Evolutionary conservation across 441 rosid species (phyloP).

Genomic region (Adansonia grandidieri): DNA sequence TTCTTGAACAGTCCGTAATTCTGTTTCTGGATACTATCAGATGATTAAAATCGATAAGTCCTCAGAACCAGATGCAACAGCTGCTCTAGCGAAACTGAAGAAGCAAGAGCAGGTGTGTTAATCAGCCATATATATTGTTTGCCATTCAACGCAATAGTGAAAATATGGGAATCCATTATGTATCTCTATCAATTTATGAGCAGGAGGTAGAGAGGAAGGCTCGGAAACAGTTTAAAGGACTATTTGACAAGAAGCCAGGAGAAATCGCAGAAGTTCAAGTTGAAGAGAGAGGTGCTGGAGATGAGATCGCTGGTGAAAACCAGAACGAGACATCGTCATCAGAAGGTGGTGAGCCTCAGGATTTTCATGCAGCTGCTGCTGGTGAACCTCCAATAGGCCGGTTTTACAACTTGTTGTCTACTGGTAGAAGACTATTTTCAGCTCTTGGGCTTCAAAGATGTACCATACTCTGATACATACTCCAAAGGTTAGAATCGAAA

Average conservation of each 20-base stretch:
- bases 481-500: background rate
- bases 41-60: slow-evolving; percentile 68
- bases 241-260: slow-evolving; percentile 82
- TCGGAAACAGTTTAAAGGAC: slow-evolving; percentile 84
- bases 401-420: slow-evolving; percentile 58
- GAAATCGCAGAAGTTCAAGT: slow-evolving; percentile 60
- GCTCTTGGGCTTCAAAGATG: slow-evolving; percentile 55
- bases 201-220: slow-evolving; percentile 82
- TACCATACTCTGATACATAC: slow-evolving; percentile 43
- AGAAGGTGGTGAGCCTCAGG: slow-evolving; percentile 36
- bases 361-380: slow-evolving; percentile 34
- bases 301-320: slow-evolving; percentile 24
- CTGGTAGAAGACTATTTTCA: slow-evolving; percentile 42
- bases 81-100: slow-evolving; percentile 81
- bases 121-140: slow-evolving; percentile 16
- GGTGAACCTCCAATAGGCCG: slow-evolving; percentile 39
- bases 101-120: slow-evolving; percentile 73
- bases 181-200: slow-evolving; percentile 16
- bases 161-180: background rate
- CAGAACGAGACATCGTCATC: slow-evolving; percentile 21
- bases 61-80: slow-evolving; percentile 62
- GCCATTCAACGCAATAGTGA: slow-evolving; percentile 6
- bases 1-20: slow-evolving; percentile 26
- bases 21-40: slow-evolving; percentile 37
- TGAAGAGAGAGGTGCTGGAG: slow-evolving; percentile 39